Evolutionary conservation across 371 early-diverging fungal species (phyloP).

Genomic region (Syncephalastrum monosporum): DNA sequence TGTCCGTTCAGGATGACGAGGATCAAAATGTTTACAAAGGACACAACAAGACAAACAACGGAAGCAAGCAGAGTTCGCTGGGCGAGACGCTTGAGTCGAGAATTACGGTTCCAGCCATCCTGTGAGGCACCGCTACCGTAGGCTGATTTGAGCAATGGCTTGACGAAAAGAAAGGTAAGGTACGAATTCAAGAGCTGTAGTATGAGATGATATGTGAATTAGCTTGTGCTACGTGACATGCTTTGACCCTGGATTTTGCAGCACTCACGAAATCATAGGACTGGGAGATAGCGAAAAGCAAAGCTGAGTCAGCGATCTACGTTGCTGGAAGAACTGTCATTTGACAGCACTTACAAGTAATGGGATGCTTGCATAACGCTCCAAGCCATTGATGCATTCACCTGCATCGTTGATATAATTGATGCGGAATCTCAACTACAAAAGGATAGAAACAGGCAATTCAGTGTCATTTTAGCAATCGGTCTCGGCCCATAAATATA

Average conservation of each 20-base stretch:
- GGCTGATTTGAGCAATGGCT: constrained; percentile 28
- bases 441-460: not conserved
- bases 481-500: not conserved
- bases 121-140: constrained; percentile 33
- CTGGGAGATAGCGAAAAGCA: constrained; percentile 5
- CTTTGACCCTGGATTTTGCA: not conserved
- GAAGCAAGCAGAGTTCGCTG: constrained; percentile 51
- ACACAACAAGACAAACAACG: constrained; percentile 44
- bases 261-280: constrained; percentile 44
- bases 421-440: constrained; percentile 33
- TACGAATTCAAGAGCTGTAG: constrained; percentile 42
- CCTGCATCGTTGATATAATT: constrained; percentile 43
- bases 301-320: not conserved
- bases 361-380: constrained; percentile 49
- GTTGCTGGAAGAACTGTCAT: not conserved
- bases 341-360: constrained; percentile 32
- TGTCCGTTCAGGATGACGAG: constrained; percentile 48
- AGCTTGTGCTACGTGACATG: not conserved
- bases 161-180: constrained; percentile 50
- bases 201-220: not conserved
- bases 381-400: constrained; percentile 49
- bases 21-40: constrained; percentile 46
- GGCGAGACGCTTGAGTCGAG: constrained; percentile 46
- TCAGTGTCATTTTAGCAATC: not conserved
- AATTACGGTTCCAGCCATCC: constrained; percentile 40